Evolutionary conservation across 495 filamentous ascomycete genomes (phyloP), one percentile per base, ranked within the genome.

Genomic region (Letharia lupina): DNA sequence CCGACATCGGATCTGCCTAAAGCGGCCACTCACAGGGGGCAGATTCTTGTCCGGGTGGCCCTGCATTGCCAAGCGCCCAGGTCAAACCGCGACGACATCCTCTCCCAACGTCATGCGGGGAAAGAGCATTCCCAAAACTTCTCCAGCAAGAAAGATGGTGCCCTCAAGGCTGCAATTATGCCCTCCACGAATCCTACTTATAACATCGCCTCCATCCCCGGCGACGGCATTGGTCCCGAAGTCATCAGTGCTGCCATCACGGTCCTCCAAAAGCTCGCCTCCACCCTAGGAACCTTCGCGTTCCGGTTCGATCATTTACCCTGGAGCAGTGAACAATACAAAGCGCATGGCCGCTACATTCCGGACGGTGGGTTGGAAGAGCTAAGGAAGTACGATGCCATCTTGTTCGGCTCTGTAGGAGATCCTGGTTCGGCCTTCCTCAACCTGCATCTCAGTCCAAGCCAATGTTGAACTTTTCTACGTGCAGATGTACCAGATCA

Each of bases 351-450:
- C 7, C 75, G 78, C 59, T 84, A 83, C 65, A 77, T 85, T 20
- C 82, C 82, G 0, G 81, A 84, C 45, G 79, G 80, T 45, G 82
- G 79, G 33, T 73, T 85, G 3, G 78, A 81, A 15, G 72, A 74
- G 42, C 63, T 84, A 65, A 82, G 80, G 76, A 80, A 77, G 67
- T 78, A 78, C 54, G 77, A 85, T 70, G 82, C 82, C 3, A 83
- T 84, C 59, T 74, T 84, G 28, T 85, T 85, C 62, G 83, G 83
- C 9, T 80, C 82, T 37, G 83, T 84, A 59, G 82, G 83, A 2
- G 80, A 79, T 23, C 83, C 44, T 57, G 60, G 68, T 69, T 33
- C 12, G 60, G 41, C 41, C 33, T 4, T n/a, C n/a, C n/a, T 35
- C 10, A 63, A 50, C 39, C 28, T 63, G 18, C n/a, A 39, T 8